Conservation (phyloP, 2,329 filamentous ascomycete species). For the Paraphaeosphaeria sporulosa region DNA sequence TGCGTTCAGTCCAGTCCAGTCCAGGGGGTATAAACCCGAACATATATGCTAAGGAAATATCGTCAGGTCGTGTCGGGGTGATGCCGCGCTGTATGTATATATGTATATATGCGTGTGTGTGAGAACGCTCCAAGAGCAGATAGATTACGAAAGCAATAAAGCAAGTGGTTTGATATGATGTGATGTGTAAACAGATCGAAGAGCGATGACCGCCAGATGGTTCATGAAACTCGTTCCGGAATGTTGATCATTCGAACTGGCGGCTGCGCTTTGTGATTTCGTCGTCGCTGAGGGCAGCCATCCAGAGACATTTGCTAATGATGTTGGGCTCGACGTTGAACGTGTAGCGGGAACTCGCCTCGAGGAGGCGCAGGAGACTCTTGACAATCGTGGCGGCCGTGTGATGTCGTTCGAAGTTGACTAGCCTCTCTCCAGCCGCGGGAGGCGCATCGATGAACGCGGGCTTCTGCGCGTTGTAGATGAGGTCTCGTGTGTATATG, state of each 20-base stretch:
- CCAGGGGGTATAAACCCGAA: constrained; percentile 12
- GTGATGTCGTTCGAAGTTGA: constrained; percentile 85
- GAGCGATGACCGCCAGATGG: not conserved
- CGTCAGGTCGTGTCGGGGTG: constrained; percentile 36
- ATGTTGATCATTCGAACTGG: constrained; percentile 33
- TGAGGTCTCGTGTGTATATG: constrained; percentile 81
- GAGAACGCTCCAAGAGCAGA: constrained; percentile 7
- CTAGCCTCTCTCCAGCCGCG: constrained; percentile 65
- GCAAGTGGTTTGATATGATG: not conserved
- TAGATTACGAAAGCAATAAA: not conserved
- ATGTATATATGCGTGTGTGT: too few species aligned
- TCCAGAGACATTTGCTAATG: constrained; percentile 84
- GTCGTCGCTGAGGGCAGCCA: constrained; percentile 77
- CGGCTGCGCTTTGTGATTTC: constrained; percentile 64
- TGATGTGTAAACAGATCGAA: not conserved
- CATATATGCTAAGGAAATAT: constrained; percentile 28
- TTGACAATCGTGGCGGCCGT: constrained; percentile 80
- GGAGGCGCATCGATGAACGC: constrained; percentile 75
- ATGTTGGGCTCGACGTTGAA: constrained; percentile 80
- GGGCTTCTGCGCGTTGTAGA: constrained; percentile 82
- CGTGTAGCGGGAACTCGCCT: constrained; percentile 76
- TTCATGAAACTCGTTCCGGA: constrained; percentile 16
- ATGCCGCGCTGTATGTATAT: constrained; percentile 7
- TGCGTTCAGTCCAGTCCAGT: not conserved
- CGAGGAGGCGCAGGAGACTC: constrained; percentile 77